Conservation (phyloP, 176 grass and related monocot species). For the Alopecurus myosuroides region DNA sequence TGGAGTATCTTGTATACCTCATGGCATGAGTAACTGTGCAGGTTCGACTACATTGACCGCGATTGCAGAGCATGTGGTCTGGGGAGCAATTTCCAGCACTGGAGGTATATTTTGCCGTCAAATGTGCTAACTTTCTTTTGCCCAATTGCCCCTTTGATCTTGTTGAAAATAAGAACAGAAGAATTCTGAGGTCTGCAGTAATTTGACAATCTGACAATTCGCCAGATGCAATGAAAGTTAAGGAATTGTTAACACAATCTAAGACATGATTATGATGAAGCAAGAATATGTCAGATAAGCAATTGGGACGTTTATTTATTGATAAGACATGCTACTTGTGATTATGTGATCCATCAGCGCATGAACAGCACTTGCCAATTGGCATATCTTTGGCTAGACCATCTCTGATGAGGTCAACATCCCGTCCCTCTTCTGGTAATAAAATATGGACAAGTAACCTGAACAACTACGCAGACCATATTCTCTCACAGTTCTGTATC, state of each 20-base stretch:
- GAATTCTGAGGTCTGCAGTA: neutral
- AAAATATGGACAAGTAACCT: neutral
- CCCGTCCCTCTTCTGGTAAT: neutral
- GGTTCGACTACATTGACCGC: conserved; percentile 95
- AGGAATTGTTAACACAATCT: neutral
- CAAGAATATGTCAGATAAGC: neutral
- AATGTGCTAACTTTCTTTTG: neutral
- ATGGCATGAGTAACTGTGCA: conserved; percentile 46
- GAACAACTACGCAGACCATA: neutral
- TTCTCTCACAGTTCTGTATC: neutral
- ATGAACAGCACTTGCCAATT: neutral
- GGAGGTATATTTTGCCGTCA: conserved; percentile 48
- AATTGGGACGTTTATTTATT: neutral
- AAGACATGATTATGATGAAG: neutral
- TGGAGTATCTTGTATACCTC: too few species aligned
- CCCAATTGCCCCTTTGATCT: neutral
- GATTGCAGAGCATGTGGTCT: conserved; percentile 94
- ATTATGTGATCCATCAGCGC: neutral
- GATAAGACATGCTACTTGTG: neutral
- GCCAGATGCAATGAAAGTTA: neutral
- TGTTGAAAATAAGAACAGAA: neutral
- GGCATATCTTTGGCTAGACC: neutral
- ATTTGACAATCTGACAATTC: neutral
- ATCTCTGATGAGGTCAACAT: neutral
- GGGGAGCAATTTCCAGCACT: conserved; percentile 87